Evolutionary conservation across 257 asterid genomes (phyloP).

Genomic region (Handroanthus guayacan): DNA sequence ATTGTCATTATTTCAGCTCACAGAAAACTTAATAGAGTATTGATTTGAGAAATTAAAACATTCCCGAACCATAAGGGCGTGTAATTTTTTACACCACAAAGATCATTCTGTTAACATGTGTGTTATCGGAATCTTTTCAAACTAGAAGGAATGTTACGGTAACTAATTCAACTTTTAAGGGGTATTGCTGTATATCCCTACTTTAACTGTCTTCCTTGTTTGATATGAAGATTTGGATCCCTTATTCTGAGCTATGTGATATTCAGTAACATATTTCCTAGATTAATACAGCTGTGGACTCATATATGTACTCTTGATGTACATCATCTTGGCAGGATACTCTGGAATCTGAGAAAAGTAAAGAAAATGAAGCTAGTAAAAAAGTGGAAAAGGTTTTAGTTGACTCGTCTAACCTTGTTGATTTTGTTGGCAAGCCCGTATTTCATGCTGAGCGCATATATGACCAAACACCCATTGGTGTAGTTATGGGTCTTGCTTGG

Average conservation of each 20-base stretch:
- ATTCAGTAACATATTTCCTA: not conserved
- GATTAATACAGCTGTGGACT: not conserved
- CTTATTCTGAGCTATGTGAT: slow-evolving; percentile 1
- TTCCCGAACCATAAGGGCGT: too few relatives aligned
- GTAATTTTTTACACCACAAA: too few relatives aligned
- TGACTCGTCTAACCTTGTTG: slow-evolving; percentile 75
- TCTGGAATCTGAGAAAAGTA: slow-evolving; percentile 48
- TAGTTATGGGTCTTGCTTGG: slow-evolving; percentile 99
- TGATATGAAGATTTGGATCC: not conserved
- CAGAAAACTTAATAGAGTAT: too few relatives aligned
- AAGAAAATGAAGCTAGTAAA: slow-evolving; percentile 40
- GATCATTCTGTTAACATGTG: too few relatives aligned
- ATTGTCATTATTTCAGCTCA: too few relatives aligned
- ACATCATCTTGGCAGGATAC: slow-evolving; percentile 46
- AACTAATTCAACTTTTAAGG: too few relatives aligned
- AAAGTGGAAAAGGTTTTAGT: slow-evolving; percentile 66
- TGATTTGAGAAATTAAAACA: too few relatives aligned
- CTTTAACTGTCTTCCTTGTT: not conserved
- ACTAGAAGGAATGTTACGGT: too few relatives aligned
- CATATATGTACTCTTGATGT: slow-evolving; percentile 2
- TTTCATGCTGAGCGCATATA: slow-evolving; percentile 95
- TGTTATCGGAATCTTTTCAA: too few relatives aligned
- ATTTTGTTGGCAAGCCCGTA: slow-evolving; percentile 95
- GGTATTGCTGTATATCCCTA: too few relatives aligned
- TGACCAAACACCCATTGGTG: slow-evolving; percentile 88